phyloP scores from a whole-genome alignment of 345 rosid genomes.

The Gossypium herbaceum region DNA sequence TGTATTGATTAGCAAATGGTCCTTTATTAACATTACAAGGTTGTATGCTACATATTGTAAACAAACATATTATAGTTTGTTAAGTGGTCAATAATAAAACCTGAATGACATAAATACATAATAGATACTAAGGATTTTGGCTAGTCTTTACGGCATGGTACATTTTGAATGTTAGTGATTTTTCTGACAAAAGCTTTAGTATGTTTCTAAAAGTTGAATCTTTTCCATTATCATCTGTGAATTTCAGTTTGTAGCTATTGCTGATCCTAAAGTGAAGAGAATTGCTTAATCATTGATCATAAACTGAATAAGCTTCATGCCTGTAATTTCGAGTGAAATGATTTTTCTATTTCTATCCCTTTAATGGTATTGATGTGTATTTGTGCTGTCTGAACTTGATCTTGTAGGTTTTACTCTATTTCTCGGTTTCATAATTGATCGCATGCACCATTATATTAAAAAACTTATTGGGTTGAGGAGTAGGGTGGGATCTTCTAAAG shows the following conservation, averaged over 20 bases:
- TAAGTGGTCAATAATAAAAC: too few relatives aligned
- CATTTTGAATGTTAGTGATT: background rate
- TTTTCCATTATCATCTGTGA: background rate
- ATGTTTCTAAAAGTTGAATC: background rate
- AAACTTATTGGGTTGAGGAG: slow-evolving; percentile 62
- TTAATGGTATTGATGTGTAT: background rate
- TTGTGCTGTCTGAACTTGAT: slow-evolving; percentile 21
- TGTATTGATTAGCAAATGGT: too few relatives aligned
- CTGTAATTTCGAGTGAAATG: background rate
- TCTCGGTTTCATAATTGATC: slow-evolving; percentile 83
- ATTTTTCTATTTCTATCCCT: background rate
- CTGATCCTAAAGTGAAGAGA: background rate
- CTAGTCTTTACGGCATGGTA: background rate
- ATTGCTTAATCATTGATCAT: background rate
- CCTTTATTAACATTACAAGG: background rate
- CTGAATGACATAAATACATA: background rate
- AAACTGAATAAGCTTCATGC: background rate
- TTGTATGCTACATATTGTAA: background rate
- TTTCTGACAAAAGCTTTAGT: background rate
- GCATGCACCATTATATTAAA: slow-evolving; percentile 72
- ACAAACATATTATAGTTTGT: background rate
- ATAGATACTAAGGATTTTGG: background rate
- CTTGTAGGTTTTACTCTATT: slow-evolving; percentile 79
- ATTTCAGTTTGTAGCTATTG: background rate
- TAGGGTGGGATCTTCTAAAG: slow-evolving; percentile 56